Base-by-base conservation (phyloP, 768 basidiomycete species). In the Sistotremastrum niveocremeum region DNA sequence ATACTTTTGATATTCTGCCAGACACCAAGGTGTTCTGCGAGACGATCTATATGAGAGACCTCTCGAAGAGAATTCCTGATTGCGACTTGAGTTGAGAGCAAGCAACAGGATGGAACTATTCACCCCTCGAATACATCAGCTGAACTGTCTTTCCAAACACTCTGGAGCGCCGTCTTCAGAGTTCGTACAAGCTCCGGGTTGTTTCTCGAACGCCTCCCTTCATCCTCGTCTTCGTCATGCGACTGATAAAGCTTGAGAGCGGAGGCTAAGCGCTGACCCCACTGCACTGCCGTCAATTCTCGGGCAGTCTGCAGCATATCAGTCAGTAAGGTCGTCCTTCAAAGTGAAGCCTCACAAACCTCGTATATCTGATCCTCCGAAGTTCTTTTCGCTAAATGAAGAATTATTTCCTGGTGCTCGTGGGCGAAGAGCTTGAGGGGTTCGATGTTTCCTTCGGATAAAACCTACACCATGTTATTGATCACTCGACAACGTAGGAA, bases 221-320 rank as follows among this genome's bases (percentile, higher is more conserved):
- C 55, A 4, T 56, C 56, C 37, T 58, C 61, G 32, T 62, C 61
- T 1, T 60, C 65, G 39, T 71, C 64, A 6, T 69, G 62, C 20
- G 86, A 61, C 57, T 61, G 57, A 52, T 75, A 68, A 11, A 79
- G 71, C 46, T 73, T 77, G 28, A 93, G 63, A 2, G 77, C 76
- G 20, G 62, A 56, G n/a, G 86, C 82, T 2, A 94, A 64, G 51
- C 94, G 91, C 56, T 87, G 80, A 1, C 87, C 86, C 63, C 89
- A 79, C 0, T 79, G 72, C 1, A 84, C 81, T 4, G 79, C 78
- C 10, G 79, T 79, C 39, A 94, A 67, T 56, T 94, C 91, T 37
- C 78, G 72, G 1, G 90, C 86, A 56, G 84, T 88, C 90, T 90
- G 51, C 38, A 40, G 46, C 34, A 10, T 39, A 48, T 7, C 43